Percentiles rank a stretch among this genome's conserved stretches.
Conservation (phyloP, 805 yeast genomes). For the Schizosaccharomyces osmophilus region DNA sequence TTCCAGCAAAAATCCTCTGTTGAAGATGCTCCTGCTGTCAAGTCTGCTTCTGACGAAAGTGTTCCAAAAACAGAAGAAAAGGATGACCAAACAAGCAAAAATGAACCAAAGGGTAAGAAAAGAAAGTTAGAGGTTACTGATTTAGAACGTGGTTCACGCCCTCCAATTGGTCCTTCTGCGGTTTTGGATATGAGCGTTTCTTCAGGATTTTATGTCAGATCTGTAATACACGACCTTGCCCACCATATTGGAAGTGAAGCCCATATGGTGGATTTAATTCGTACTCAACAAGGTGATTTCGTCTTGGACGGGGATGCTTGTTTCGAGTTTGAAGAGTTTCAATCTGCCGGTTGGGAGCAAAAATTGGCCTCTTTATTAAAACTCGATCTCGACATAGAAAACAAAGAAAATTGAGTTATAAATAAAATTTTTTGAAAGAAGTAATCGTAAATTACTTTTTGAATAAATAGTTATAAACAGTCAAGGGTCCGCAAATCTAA, state of each 20-base stretch:
- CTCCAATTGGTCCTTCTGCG: slow-evolving; percentile 18
- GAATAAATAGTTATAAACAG: too few relatives aligned
- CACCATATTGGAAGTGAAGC: slow-evolving; percentile 57
- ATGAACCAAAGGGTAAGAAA: not conserved
- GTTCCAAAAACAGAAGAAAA: slow-evolving; percentile 17
- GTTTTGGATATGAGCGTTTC: slow-evolving; percentile 61
- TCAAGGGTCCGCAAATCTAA: too few relatives aligned
- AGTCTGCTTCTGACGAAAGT: not conserved
- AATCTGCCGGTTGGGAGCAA: not conserved
- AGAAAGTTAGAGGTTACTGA: slow-evolving; percentile 3
- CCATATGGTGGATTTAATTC: slow-evolving; percentile 61
- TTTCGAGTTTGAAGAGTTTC: not conserved
- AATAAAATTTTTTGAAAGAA: too few relatives aligned
- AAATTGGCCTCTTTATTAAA: not conserved
- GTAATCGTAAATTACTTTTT: too few relatives aligned
- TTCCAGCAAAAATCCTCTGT: not conserved
- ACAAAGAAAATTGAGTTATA: not conserved
- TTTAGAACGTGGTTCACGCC: not conserved
- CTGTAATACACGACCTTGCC: slow-evolving; percentile 72
- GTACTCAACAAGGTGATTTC: slow-evolving; percentile 56
- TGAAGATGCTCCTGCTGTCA: not conserved
- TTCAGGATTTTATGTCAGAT: slow-evolving; percentile 85
- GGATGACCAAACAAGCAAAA: slow-evolving; percentile 15
- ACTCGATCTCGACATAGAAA: not conserved
- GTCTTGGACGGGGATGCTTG: not conserved